Conservation (phyloP, 352 stramenopile genomes). For the Globisporangium alternatum region DNA sequence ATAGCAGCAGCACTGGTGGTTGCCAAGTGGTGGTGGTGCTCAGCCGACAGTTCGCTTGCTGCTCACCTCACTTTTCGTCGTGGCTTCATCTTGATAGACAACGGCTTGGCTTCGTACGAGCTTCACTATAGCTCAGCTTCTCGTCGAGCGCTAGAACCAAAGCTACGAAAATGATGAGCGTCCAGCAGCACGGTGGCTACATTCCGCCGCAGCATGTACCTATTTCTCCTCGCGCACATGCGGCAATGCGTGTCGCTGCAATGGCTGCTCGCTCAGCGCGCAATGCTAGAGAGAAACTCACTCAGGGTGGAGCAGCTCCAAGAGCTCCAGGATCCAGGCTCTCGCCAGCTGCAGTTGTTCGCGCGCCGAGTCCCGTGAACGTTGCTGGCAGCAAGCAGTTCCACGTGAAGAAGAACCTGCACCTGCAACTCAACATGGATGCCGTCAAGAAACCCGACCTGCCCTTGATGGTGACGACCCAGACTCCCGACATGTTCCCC, state of each 20-base stretch:
- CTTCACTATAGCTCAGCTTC: not conserved
- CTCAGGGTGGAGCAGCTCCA: not conserved
- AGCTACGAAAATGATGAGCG: slow-evolving; percentile 10
- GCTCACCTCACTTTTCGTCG: not conserved
- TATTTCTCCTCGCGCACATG: slow-evolving; percentile 19
- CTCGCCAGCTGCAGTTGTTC: not conserved
- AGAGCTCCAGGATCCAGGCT: not conserved
- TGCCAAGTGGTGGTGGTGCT: not conserved
- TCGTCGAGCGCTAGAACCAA: not conserved
- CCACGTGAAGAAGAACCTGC: slow-evolving; percentile 46
- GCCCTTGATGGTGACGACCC: slow-evolving; percentile 36
- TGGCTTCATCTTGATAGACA: not conserved
- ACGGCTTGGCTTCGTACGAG: not conserved
- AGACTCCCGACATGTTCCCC: slow-evolving; percentile 3
- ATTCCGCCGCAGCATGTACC: not conserved
- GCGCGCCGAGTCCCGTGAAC: slow-evolving; percentile 20
- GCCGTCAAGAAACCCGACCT: slow-evolving; percentile 29
- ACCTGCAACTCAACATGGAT: slow-evolving; percentile 53
- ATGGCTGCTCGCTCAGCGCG: slow-evolving; percentile 48
- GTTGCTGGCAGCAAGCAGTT: slow-evolving; percentile 11
- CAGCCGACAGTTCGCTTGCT: not conserved
- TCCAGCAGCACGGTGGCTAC: slow-evolving; percentile 9
- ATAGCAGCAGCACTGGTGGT: slow-evolving; percentile 2
- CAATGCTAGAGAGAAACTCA: slow-evolving; percentile 32
- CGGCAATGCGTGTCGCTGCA: slow-evolving; percentile 40